phyloP scores from a whole-genome alignment of 495 filamentous ascomycete species.

The Penicillium mononematosum region DNA sequence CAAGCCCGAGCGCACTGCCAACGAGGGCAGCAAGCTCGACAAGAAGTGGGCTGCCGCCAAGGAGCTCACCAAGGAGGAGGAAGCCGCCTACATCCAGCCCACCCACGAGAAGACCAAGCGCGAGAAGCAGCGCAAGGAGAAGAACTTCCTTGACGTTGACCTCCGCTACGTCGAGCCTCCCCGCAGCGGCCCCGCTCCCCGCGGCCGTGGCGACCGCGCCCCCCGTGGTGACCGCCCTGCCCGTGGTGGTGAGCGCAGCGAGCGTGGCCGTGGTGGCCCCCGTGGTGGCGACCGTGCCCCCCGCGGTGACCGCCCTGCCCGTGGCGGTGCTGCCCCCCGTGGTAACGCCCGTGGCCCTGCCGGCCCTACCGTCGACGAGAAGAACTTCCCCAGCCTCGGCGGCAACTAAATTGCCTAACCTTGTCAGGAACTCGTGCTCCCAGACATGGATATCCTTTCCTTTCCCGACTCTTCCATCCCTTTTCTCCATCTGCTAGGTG shows the following conservation, averaged over 20 bases:
- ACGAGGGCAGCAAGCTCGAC: constrained; percentile 79
- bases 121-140: constrained; percentile 87
- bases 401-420: constrained; percentile 37
- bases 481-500: constrained; percentile 16
- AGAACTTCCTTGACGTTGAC: constrained; percentile 85
- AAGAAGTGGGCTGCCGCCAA: constrained; percentile 92
- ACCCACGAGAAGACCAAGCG: constrained; percentile 78
- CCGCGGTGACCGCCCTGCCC: constrained; percentile 35
- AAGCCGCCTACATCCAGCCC: constrained; percentile 74
- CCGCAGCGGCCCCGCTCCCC: constrained; percentile 43
- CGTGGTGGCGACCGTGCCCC: constrained; percentile 50
- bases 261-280: constrained; percentile 24
- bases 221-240: constrained; percentile 34
- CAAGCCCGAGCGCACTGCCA: constrained; percentile 76
- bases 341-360: constrained; percentile 35
- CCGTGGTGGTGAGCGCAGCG: constrained; percentile 28
- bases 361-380: constrained; percentile 47
- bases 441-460: constrained; percentile 7
- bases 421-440: constrained; percentile 10
- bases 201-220: constrained; percentile 53
- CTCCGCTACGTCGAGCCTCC: constrained; percentile 68
- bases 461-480: constrained; percentile 16
- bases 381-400: constrained; percentile 53
- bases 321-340: constrained; percentile 31
- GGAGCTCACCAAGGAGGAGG: constrained; percentile 66